Evolutionary conservation across 208 protist species (phyloP), one percentile per base, ranked within the genome.

Genomic region (Zelonia costaricensis): DNA sequence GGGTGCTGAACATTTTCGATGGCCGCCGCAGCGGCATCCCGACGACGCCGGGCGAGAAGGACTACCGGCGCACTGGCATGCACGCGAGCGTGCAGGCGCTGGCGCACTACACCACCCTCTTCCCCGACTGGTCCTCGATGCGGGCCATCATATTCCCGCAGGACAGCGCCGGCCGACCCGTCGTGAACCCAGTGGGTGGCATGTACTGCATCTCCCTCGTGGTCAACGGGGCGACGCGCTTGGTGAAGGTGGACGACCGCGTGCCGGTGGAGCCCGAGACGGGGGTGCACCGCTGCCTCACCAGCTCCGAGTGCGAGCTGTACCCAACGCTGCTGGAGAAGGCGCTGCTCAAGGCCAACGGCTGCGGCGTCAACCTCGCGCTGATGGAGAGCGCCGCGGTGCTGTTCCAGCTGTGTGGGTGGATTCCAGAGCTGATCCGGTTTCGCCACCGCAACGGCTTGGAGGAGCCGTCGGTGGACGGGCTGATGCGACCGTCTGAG

Each of bases 171-270:
- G 78, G 81, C 4, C 57, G 55, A 18, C 84, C 88, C 4, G 61
- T 94, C 4, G 43, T 88, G 35, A 94, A 84, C 62, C 77, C 80
- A 31, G 47, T 58, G 8, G 84, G 76, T 33, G 88, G 88, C 7
- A 84, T 87, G 64, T 91, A 94, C 72, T 82, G 76, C 57, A 61
- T 94, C 18, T 83, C 86, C 43, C 78, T 94, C 71, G 67, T 92
- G 35, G 56, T 94, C 44, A 94, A 94, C 60, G 88, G 88, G 27
- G 76, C 77, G n/a, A 73, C 75, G 35, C 82, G 88, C 15, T 59
- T 90, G 33, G 81, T 94, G 16, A 76, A 78, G 45, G 72, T 94
- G 23, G 88, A 94, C 63, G 88, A 94, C 53, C 67, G 75, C 18
- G 74, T 94, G 30, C 82, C 84, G 8, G 70, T 78, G 46, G 71